Evolutionary conservation across 2,329 filamentous ascomycete genomes (phyloP).

Genomic region (Monosporascus sp.): DNA sequence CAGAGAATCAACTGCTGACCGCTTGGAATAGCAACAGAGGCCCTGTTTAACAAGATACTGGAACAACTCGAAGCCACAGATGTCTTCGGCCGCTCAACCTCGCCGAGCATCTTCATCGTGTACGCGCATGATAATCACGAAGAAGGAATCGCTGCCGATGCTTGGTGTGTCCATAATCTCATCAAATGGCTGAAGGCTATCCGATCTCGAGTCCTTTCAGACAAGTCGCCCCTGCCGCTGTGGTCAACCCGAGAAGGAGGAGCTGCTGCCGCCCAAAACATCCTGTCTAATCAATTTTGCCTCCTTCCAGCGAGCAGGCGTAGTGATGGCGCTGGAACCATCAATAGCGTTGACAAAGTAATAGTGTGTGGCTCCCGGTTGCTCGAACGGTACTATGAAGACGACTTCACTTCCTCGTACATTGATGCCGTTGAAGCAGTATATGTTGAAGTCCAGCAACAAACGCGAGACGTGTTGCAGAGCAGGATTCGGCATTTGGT

Average conservation of each 20-base stretch:
- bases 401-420: slow-evolving; percentile 1
- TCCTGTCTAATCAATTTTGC: slow-evolving; percentile 4
- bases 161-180: background rate
- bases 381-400: slow-evolving; percentile 4
- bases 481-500: background rate
- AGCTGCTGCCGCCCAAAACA: slow-evolving; percentile 1
- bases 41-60: background rate
- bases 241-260: background rate
- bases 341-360: slow-evolving; percentile 1
- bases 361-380: slow-evolving; percentile 5
- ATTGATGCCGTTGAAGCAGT: background rate
- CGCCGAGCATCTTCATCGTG: slow-evolving; percentile 6
- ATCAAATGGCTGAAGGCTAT: background rate
- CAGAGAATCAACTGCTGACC: too few species aligned
- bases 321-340: background rate
- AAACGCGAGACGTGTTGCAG: background rate
- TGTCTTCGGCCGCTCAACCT: slow-evolving; percentile 1
- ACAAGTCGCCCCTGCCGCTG: slow-evolving; percentile 1
- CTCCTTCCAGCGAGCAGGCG: background rate
- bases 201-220: slow-evolving; percentile 1
- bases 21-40: too few species aligned
- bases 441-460: background rate
- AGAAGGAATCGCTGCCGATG: background rate
- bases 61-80: background rate
- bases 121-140: slow-evolving; percentile 8